Evolutionary conservation across 2,329 filamentous ascomycete genomes (phyloP).

Genomic region (Fusarium neocosmosporiellum): DNA sequence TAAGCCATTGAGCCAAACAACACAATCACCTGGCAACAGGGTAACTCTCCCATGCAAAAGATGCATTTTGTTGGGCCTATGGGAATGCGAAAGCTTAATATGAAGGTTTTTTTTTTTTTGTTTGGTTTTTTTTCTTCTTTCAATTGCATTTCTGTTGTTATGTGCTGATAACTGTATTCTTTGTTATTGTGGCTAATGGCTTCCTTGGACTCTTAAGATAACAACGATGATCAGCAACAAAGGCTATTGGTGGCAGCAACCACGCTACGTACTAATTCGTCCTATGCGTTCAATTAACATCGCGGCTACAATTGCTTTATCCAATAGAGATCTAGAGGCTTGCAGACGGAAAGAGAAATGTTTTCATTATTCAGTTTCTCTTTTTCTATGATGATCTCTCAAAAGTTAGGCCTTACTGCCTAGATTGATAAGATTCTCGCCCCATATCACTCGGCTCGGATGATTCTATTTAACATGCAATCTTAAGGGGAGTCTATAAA

Average conservation of each 20-base stretch:
- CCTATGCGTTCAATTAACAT: not conserved
- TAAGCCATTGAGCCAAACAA: not conserved
- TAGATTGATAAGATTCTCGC: not conserved
- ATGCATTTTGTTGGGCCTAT: not conserved
- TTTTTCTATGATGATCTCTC: not conserved
- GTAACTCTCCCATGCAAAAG: not conserved
- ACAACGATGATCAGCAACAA: too few species aligned
- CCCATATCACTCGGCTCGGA: not conserved
- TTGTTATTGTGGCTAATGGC: not conserved
- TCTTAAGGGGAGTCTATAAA: not conserved
- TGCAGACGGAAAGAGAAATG: not conserved
- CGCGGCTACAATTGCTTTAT: rapidly evolving
- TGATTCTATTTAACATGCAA: not conserved
- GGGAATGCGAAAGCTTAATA: not conserved
- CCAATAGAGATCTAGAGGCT: not conserved
- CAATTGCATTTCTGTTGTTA: too few species aligned
- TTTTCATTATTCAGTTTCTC: not conserved
- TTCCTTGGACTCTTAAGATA: too few species aligned
- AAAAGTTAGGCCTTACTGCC: not conserved
- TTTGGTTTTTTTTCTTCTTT: too few species aligned
- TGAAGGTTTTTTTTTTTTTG: too few species aligned
- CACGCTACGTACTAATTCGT: not conserved
- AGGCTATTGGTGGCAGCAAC: not conserved
- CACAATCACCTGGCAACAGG: not conserved
- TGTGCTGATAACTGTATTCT: not conserved